phyloP scores from a whole-genome alignment of 345 rosid genomes.

The Luvunga scandens region DNA sequence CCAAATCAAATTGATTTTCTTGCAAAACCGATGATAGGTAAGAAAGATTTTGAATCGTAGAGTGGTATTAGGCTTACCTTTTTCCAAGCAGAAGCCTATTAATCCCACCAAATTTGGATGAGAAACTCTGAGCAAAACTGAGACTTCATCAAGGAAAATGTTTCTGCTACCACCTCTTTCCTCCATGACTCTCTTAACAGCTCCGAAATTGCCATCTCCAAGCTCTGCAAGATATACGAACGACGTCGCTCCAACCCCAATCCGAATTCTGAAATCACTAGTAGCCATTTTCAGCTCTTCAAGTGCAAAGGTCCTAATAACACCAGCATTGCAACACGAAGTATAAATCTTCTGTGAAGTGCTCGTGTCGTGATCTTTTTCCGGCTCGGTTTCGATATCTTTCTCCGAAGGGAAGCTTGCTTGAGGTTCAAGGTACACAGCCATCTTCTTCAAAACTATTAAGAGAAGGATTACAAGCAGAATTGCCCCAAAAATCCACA shows the following conservation, averaged over 20 bases:
- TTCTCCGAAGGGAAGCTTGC: neutral
- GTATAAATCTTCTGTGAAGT: neutral
- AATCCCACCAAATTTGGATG: slow-evolving; percentile 51
- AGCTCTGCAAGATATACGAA: slow-evolving; percentile 51
- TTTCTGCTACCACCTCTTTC: slow-evolving; percentile 48
- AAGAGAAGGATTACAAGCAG: slow-evolving; percentile 28
- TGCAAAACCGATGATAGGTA: no score
- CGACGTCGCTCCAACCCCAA: slow-evolving; percentile 45
- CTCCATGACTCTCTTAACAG: slow-evolving; percentile 49
- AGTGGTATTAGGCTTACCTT: no score
- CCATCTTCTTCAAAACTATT: slow-evolving; percentile 19
- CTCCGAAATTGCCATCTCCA: slow-evolving; percentile 43
- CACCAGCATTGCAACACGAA: slow-evolving; percentile 12
- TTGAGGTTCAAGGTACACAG: slow-evolving; percentile 16
- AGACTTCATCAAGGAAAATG: slow-evolving; percentile 52
- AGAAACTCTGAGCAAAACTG: slow-evolving; percentile 44
- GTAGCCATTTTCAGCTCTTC: slow-evolving; percentile 47
- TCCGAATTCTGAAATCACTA: slow-evolving; percentile 32
- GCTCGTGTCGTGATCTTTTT: neutral
- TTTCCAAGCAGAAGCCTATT: slow-evolving; percentile 48
- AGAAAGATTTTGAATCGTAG: no score
- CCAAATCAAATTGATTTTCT: no score
- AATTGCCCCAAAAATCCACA: slow-evolving; percentile 37
- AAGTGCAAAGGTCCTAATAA: slow-evolving; percentile 35
- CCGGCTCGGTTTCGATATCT: neutral